These are phyloP conservation scores for Penicillium sclerotiorum DNA, from an alignment of 2,329 filamentous ascomycete genomes.

Conservation along the genomic window DNA sequence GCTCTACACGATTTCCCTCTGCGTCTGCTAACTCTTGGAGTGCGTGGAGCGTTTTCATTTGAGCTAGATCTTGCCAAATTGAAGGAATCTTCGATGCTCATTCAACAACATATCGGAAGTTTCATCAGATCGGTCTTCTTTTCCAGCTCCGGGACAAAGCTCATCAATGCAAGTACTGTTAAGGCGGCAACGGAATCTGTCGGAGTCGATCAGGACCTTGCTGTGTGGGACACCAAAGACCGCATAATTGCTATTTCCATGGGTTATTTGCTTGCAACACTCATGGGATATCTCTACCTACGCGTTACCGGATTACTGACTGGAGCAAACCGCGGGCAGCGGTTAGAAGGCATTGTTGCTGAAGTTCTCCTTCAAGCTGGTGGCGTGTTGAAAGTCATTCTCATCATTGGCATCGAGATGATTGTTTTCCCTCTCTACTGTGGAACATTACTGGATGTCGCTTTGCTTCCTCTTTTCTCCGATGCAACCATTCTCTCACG, in stretches of 20 bases:
- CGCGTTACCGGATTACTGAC: conserved; percentile 72
- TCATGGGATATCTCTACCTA: conserved; percentile 77
- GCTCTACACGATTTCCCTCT: conserved; percentile 44
- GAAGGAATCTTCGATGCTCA: conserved; percentile 12
- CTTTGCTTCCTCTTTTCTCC: conserved; percentile 86
- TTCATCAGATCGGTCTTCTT: conserved; percentile 24
- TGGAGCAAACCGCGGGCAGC: conserved; percentile 55
- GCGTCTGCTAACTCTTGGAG: conserved; percentile 31
- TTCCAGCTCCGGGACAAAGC: conserved; percentile 30
- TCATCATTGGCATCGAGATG: conserved; percentile 99
- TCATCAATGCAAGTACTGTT: conserved; percentile 28
- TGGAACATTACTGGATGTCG: conserved; percentile 83
- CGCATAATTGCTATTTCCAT: conserved; percentile 72
- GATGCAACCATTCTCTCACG: conserved; percentile 75
- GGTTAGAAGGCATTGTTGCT: conserved; percentile 70
- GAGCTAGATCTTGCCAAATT: conserved; percentile 23
- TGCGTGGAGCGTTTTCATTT: conserved; percentile 25
- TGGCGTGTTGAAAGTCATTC: conserved; percentile 94
- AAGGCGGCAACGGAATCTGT: conserved; percentile 22
- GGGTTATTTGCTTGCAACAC: conserved; percentile 77
- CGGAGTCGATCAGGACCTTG: conserved; percentile 60
- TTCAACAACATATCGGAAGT: conserved; percentile 24
- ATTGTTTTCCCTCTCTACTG: conserved; percentile 95
- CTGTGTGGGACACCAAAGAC: conserved; percentile 70
- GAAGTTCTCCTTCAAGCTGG: conserved; percentile 90